Evolutionary conservation across 2,329 filamentous ascomycete genomes (phyloP), one percentile per base, ranked within the genome.

Genomic region (Trichoderma koningiopsis): DNA sequence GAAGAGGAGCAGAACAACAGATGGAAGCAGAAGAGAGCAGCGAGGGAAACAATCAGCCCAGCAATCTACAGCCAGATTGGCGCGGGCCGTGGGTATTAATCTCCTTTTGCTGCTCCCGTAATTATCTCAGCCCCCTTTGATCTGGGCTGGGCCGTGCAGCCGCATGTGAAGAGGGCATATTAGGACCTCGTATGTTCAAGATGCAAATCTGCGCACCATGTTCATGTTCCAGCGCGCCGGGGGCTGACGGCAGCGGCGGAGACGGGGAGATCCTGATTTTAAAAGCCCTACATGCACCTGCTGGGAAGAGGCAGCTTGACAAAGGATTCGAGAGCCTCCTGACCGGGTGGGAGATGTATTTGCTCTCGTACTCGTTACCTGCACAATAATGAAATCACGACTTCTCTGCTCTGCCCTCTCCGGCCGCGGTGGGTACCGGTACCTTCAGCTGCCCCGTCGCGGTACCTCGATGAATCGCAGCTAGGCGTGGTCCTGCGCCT

Each of bases 181-280:
- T 58, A 27, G 29, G 24, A 29, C 4, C 53, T 58, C 63, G 40
- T 67, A 59, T 58, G 55, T 49, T 58, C 55, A 59, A 49, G 63
- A 67, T 67, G 63, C 40, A 59, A 67, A 67, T 67, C 63, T 67
- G 63, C 63, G 63, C 55, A 67, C 63, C 63, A 58, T 58, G 33
- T 14, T 10, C 11, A 13, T 35, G 55, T 35, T 37, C 10, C 37
- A 31, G 49, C 31, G 49, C 29, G 55, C 40, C 29, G 55, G 63
- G 62, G 63, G 37, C 29, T 59, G 63, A 52, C 29, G 59, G 40
- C 63, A 52, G 63, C 29, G 58, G 63, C 63, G 63, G 63, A 52
- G 63, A 58, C 19, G 63, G 63, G 53, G 63, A 66, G 63, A 67
- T 67, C 29, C 63, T 67, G 63, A 67, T 67, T 58, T 67, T 67